Evolutionary conservation across 768 basidiomycete species (phyloP), one percentile per base, ranked within the genome.

Genomic region (Russula griseocarnosa): DNA sequence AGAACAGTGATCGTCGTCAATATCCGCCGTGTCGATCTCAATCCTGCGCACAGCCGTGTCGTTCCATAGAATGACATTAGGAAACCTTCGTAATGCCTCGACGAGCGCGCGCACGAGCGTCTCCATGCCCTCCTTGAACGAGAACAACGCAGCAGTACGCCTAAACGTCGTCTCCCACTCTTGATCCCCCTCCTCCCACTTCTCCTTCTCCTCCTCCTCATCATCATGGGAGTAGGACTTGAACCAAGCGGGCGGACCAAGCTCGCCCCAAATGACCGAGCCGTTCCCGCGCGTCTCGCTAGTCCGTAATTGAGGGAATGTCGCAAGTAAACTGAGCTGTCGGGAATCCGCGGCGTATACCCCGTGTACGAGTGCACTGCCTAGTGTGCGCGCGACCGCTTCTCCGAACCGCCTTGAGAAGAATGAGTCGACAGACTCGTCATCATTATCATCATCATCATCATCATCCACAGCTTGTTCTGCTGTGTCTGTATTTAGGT

Each of bases 291-390:
- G 73, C 56, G 85, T 80, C 71, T 88, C 92, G 0, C 86, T 79
- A 0, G 86, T 81, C 82, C 85, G 89, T 58, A 97, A 67, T 3
- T 78, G 76, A 0, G 91, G 88, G 70, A 97, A 92, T 1, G 92
- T 83, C 2, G 92, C 81, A 3, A 87, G 82, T 3, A 93, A 78
- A 63, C 90, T 92, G 20, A 98, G 75, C 46, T 77, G 70, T 3
- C 89, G 77, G 2, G 94, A 83, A 70, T 96, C 93, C 0, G 92
- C 84, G 1, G 93, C 94, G 72, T 98, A 98, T 60, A 98, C 90
- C 0, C 96, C 96, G 70, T 97, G 95, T 1, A 94, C 84, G 62
- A 97, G 77, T 0, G 95, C 88, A 38, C 81, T 92, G 71, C 47
- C 89, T 60, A 98, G 80, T 3, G 82, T 80, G 18, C 85, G 81